Base-by-base conservation (phyloP, 2,329 filamentous ascomycete species). In the Neonectria magnoliae region DNA sequence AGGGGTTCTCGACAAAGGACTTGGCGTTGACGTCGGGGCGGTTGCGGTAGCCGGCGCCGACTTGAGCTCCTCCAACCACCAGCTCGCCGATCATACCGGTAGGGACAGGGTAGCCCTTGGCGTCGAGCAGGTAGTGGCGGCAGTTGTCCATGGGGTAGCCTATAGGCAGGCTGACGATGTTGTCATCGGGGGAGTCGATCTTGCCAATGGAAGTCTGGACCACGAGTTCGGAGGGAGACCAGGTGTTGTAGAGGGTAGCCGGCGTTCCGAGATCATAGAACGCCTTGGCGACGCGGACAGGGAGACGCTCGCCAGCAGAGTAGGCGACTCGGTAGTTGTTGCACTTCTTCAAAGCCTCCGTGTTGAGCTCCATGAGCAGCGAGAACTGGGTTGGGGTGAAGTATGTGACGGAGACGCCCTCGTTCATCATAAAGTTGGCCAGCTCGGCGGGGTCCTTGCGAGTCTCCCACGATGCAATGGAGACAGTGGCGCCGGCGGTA, bases 1-100 rank as follows among this genome's bases (percentile, higher is more conserved):
- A 71, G 1, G 67, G 67, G 18, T 68, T 66, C 36, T 55, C 45
- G 36, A 72, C 54, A 51, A 72, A 67, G 27, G 60, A 93, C 14
- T 81, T 78, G 0, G 80, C 77, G 1, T 89, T 91, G 52, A 91
- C 78, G 74, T 73, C 65, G 0, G 74, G 72, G 6, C 64, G 60
- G 42, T 76, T 71, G 14, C 84, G 67, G 65, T 85, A 85, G 3
- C 82, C 82, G 1, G 60, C 61, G 4, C 76, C 70, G 13, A 84
- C 78, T 51, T 83, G 81, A 1, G 79, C 73, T 5, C 83, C 83
- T 2, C 81, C 78, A 4, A 82, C 71, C 41, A 76, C 78, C 4
- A 85, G 74, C 67, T 84, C 79, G 4, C 82, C 82, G 27, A 80
- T 71, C 1, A 79, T 75, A 1, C 80, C 81, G 0, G 66, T 67